phyloP scores from a whole-genome alignment of 768 basidiomycete species.

The Collybia sordida region DNA sequence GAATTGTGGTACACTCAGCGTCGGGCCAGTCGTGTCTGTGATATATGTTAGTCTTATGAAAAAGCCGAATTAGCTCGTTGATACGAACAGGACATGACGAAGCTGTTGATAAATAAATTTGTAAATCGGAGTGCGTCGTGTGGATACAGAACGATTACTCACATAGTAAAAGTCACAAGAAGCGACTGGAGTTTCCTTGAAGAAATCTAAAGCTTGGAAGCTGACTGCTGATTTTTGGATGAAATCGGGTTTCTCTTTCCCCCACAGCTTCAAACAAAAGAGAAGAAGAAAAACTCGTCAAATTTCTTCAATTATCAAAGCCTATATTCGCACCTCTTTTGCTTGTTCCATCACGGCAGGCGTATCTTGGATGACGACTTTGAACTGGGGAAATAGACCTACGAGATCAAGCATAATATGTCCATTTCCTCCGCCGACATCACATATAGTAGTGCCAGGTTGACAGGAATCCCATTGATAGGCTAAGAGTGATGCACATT shows the following conservation, averaged over 20 bases:
- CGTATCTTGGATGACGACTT: slow-evolving; percentile 49
- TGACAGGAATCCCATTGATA: slow-evolving; percentile 30
- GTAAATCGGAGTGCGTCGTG: not conserved
- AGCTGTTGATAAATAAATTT: not conserved
- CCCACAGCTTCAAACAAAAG: not conserved
- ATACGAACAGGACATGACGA: slow-evolving; percentile 9
- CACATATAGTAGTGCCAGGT: slow-evolving; percentile 28
- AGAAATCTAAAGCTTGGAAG: slow-evolving; percentile 24
- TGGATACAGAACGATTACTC: not conserved
- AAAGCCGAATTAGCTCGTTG: not conserved
- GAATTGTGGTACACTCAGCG: slow-evolving; percentile 23
- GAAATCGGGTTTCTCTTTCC: not conserved
- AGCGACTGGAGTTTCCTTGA: slow-evolving; percentile 16
- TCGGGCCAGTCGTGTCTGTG: slow-evolving; percentile 33
- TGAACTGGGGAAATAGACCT: slow-evolving; percentile 20
- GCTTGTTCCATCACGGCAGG: slow-evolving; percentile 42
- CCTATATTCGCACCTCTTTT: slow-evolving; percentile 23
- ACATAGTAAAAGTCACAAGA: slow-evolving; percentile 25
- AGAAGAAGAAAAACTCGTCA: not conserved
- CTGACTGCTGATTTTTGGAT: slow-evolving; percentile 10
- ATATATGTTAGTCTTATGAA: not conserved
- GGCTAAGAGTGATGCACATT: slow-evolving; percentile 11
- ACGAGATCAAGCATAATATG: slow-evolving; percentile 21
- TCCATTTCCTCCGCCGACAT: slow-evolving; percentile 58
- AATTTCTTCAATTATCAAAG: not conserved